phyloP scores from a whole-genome alignment of 140 eudicot genomes.

The Cichorium intybus region DNA sequence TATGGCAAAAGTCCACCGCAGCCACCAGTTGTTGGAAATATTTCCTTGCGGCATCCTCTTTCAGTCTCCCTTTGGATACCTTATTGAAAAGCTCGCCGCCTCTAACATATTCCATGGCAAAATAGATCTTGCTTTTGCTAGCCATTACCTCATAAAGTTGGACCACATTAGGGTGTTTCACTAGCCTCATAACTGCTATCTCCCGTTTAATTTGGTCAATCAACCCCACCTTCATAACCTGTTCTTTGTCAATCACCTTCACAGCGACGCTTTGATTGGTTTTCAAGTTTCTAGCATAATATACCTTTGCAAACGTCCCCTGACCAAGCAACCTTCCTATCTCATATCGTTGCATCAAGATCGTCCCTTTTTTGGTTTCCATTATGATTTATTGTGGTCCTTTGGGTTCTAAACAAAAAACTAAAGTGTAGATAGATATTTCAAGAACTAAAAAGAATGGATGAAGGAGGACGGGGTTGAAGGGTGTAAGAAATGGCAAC shows the following conservation, averaged over 20 bases:
- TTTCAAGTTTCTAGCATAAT: constrained; percentile 30
- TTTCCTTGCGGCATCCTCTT: constrained; percentile 33
- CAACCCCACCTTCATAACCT: constrained; percentile 33
- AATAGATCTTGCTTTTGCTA: constrained; percentile 39
- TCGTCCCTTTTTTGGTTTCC: constrained; percentile 24
- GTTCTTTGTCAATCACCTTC: constrained; percentile 37
- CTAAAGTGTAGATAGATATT: background rate
- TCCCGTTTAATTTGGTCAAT: constrained; percentile 41
- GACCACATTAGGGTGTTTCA: constrained; percentile 39
- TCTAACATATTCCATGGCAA: constrained; percentile 36
- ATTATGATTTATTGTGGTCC: background rate
- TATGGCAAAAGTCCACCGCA: constrained; percentile 41
- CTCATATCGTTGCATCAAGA: constrained; percentile 41
- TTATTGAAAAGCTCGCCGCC: constrained; percentile 44
- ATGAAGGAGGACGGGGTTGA: background rate
- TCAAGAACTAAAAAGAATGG: background rate
- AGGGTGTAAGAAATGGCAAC: background rate
- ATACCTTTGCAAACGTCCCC: constrained; percentile 45
- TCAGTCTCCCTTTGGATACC: constrained; percentile 35
- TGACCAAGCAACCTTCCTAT: constrained; percentile 41
- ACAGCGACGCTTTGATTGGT: constrained; percentile 35
- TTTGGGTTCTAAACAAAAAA: background rate
- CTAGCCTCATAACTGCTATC: constrained; percentile 38
- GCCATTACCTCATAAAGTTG: constrained; percentile 41
- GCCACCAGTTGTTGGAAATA: constrained; percentile 36